Base-by-base conservation (phyloP, 768 basidiomycete genomes). In the Leucogyrophana mollusca region DNA sequence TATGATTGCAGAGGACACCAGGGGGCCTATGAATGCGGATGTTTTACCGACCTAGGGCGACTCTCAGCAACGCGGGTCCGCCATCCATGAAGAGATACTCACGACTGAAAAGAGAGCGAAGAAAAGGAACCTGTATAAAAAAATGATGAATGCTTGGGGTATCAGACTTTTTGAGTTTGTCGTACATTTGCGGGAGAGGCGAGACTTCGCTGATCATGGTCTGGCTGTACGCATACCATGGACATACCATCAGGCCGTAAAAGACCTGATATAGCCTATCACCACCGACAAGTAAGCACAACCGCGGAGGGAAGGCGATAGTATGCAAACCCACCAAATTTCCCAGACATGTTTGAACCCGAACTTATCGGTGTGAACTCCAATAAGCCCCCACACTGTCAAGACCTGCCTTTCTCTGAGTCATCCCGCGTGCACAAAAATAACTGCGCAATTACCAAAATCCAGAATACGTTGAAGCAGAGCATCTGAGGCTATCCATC, bases 281-380 rank as follows among this genome's bases (percentile, higher is more conserved):
- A 16, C 21, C n/a, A 43, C 25, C 8, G 11, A 35, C 27, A 20
- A 44, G 22, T 43, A 14, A 43, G 36, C 10, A 38, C 30, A 33
- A n/a, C n/a, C n/a, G 32, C 24, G 13, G 14, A 23, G 22, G 34
- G 17, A 39, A 4, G 22, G n/a, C n/a, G n/a, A 1, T 37, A 17
- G 32, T 24, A 4, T 40, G 32, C 17, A 4, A 9, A 45, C 65
- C 45, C 52, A 82, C 83, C 85, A 87, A 23, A 87, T 79, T 61
- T 90, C 88, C 87, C 87, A 90, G 49, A 83, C 78, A 57, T 90
- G 83, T 63, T 91, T 87, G 69, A 89, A 90, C 10, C 87, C 87
- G 56, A 91, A 83, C 36, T 77, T 81, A 55, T 79, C 62, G 13
- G 85, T 86, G 53, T 82, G 83, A 2, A 89, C 76, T n/a, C 87